These are phyloP conservation scores for Boechera divaricarpa DNA, from an alignment of 345 rosid genomes.

Conservation along the genomic window DNA sequence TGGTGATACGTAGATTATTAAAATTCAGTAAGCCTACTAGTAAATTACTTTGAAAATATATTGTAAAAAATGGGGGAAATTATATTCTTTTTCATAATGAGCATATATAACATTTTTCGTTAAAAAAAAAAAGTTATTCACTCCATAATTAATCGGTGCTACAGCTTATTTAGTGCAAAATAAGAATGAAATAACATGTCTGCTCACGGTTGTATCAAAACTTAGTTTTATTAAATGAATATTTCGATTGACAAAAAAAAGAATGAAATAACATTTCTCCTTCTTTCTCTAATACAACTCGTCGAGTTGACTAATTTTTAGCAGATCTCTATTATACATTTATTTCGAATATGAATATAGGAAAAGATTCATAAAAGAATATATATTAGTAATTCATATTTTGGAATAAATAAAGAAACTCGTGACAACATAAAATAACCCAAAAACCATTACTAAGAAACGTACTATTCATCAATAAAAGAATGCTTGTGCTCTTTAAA, in stretches of 20 bases:
- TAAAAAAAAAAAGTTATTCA: background rate
- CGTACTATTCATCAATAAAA: background rate
- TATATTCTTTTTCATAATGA: background rate
- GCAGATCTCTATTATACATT: conserved; percentile 6
- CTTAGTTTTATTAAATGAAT: too few species aligned
- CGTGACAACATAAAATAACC: conserved; percentile 15
- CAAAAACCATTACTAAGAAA: background rate
- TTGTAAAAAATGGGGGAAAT: background rate
- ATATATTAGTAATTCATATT: conserved; percentile 1
- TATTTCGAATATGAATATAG: conserved; percentile 10
- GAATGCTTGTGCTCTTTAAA: too few species aligned
- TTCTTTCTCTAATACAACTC: conserved; percentile 20
- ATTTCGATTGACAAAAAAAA: too few species aligned
- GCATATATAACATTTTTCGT: background rate
- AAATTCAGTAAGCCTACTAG: background rate
- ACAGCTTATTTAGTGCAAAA: conserved; percentile 3
- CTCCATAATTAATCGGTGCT: conserved; percentile 11
- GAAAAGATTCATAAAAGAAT: conserved; percentile 2
- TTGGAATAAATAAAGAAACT: background rate
- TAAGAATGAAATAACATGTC: background rate
- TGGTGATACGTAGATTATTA: background rate
- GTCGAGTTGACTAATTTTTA: background rate
- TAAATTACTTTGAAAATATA: background rate
- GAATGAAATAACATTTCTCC: background rate
- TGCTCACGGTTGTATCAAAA: background rate